phyloP scores from a whole-genome alignment of 352 stramenopile species.

The Proteromonas lacertae region DNA sequence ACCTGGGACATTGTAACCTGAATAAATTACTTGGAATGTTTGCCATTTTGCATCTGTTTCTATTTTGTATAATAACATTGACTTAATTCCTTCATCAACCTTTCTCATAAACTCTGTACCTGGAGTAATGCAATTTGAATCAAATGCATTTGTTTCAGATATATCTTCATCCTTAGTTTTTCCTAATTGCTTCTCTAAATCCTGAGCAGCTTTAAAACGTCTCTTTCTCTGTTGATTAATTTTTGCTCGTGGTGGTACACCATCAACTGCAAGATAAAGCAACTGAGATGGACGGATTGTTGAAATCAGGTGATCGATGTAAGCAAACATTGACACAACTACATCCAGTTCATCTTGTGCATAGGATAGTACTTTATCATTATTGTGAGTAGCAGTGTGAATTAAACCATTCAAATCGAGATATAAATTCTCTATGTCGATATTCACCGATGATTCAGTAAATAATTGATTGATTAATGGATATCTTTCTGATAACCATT shows the following conservation, averaged over 20 bases:
- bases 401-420: constrained; percentile 99
- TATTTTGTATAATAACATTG: constrained; percentile 54
- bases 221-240: constrained; percentile 15
- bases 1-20: constrained; percentile 72
- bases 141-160: constrained; percentile 25
- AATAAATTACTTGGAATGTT: constrained; percentile 29
- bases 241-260: constrained; percentile 79
- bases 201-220: constrained; percentile 10
- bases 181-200: constrained; percentile 6
- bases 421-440: constrained; percentile 76
- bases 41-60: constrained; percentile 69
- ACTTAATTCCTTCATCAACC: constrained; percentile 35
- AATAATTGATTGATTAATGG: constrained; percentile 92
- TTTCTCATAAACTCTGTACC: constrained; percentile 80
- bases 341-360: constrained; percentile 19
- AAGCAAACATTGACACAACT: constrained; percentile 42
- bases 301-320: constrained; percentile 61
- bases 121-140: constrained; percentile 95
- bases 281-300: constrained; percentile 68
- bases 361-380: constrained; percentile 37
- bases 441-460: constrained; percentile 73
- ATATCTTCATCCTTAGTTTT: constrained; percentile 2
- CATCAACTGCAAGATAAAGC: constrained; percentile 92
- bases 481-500: constrained; percentile 30
- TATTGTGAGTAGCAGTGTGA: constrained; percentile 81